phyloP scores from a whole-genome alignment of 2,329 filamentous ascomycete species.

The Aspergillus sp. region DNA sequence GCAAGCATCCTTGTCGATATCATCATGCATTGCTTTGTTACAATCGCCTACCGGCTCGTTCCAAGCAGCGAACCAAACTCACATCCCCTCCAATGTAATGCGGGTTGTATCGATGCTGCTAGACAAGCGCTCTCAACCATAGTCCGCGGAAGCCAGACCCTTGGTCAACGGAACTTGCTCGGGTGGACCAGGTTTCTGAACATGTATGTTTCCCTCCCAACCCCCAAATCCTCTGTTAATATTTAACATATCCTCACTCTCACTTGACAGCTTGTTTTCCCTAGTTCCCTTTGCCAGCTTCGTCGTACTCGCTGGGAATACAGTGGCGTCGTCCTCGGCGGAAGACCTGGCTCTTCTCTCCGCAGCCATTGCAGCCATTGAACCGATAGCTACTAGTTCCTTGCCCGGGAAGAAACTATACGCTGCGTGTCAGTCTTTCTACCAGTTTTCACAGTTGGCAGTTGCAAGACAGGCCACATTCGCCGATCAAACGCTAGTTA shows the following conservation, averaged over 20 bases:
- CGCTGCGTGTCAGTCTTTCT: not conserved
- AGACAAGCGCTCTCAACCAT: not conserved
- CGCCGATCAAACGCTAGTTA: not conserved
- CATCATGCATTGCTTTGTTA: not conserved
- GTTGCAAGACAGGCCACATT: not conserved
- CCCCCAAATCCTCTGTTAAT: not conserved
- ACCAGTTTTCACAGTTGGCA: not conserved
- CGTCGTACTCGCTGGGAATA: not conserved
- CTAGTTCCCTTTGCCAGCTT: not conserved
- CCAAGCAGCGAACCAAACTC: not conserved
- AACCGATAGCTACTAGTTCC: not conserved
- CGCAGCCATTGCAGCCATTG: not conserved
- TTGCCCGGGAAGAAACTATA: not conserved
- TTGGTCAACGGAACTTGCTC: not conserved
- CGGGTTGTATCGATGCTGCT: not conserved
- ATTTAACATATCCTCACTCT: not conserved
- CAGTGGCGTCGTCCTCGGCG: not conserved
- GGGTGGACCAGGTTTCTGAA: not conserved
- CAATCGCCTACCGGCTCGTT: not conserved
- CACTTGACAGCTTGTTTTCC: not conserved
- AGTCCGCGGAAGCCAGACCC: not conserved
- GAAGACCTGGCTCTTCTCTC: not conserved
- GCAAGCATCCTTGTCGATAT: not conserved
- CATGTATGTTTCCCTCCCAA: not conserved
- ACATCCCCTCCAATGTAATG: not conserved